Base-by-base conservation (phyloP, 2,329 filamentous ascomycete genomes). In the Ilyonectria destructans region DNA sequence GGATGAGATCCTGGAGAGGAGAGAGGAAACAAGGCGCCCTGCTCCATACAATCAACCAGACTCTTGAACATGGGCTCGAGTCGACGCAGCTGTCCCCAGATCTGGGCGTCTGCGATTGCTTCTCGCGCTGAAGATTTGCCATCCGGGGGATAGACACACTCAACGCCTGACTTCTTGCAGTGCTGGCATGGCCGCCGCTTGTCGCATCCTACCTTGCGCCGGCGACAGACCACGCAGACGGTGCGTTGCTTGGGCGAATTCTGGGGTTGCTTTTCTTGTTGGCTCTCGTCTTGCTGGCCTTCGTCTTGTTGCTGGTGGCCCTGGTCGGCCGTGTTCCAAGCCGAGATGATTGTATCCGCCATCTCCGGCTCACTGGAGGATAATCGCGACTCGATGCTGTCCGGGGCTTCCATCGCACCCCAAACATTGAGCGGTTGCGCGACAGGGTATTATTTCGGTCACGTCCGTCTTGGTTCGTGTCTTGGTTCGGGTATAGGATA, bases 151-250 rank as follows among this genome's bases (percentile, higher is more conserved):
- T 65, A 59, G 29, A 65, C 48, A 29, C 62, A 65, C 15, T 65
- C 62, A 9, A 33, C 45, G 6, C 55, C 62, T 2, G 63, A 61
- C 45, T 62, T 66, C 37, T 52, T 66, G 43, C 63, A 62, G 63
- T 66, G 63, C 57, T 57, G 63, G 12, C 63, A 66, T 13, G 58
- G 63, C n/a, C 60, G 58, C 5, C 56, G 61, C 43, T 66, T 66
- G 26, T 66, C 57, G 19, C 63, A 66, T 31, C 63, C 58, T 12
- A 66, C 63, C 46, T 65, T 65, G 40, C 62, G 62, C 21, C 62
- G 56, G 19, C 63, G 63, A 43, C 63, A 66, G 10, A 49, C 58
- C 1, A 40, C 51, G 31, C 63, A 66, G n/a, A 66, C 63, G 33
- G 57, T 31, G 12, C 63, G 63, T n/a, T 49, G 40, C 29, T 56